Base-by-base conservation (phyloP, 306 rosid genomes). In the Lagenaria siceraria region DNA sequence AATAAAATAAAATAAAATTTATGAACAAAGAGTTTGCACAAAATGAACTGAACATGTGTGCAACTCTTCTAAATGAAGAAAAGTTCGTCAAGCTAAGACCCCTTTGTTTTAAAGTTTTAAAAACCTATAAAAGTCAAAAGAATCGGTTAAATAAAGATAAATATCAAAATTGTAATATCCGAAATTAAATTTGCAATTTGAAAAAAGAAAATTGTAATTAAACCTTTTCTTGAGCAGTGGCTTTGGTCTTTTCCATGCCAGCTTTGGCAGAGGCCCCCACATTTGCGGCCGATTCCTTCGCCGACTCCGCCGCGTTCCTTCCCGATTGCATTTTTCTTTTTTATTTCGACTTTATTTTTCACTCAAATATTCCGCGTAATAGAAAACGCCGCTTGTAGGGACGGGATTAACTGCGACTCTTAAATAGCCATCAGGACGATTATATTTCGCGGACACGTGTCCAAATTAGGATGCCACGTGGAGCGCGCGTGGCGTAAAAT, bases 241-340 rank as follows among this genome's bases (percentile, higher is more conserved):
- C 95, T 75, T 85, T 87, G 79, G 87, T 83, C 38, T 90, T 90
- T 60, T 90, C 92, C 83, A 84, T 77, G 69, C 95, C 95, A 80
- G 90, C 66, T 61, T 72, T 86, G 3, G 95, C 92, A 29, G 95
- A 83, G 18, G 95, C 95, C 11, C 84, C 89, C 60, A 87, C 40
- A 83, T 87, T 90, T 66, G 92, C 87, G 0, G 90, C 89, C 17
- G 83, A 80, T 86, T 90, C 92, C 86, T 86, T 88, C 36, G 27
- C 8, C 27, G 63, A 53, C 77, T 82, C 90, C 3, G 69, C 76
- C 6, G 86, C 84, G 65, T 85, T 83, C 83, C 62, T 89, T 24
- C 85, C 88, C 66, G 85, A 29, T 79, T 87, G 90, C 94, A 90
- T 90, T 83, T 84, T 82, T 61, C 4, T 60, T 1, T 21, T 46